Conservation (phyloP, 768 basidiomycete species). For the Strobilomyces dryophilus region DNA sequence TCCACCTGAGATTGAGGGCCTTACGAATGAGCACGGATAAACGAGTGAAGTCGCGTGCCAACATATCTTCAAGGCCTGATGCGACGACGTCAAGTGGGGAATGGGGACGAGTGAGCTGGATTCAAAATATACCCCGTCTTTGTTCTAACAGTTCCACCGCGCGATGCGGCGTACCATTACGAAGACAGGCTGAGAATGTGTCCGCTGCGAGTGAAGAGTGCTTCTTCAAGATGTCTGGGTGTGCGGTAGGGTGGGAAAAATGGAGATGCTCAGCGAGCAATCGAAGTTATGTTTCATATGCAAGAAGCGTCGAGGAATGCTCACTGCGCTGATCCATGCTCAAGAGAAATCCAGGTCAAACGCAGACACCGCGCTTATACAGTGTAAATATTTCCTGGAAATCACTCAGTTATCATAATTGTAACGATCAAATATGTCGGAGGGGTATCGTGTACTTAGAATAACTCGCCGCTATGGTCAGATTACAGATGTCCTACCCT, state of each 20-base stretch:
- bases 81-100: background rate
- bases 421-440: background rate
- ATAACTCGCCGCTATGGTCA: background rate
- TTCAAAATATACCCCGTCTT: background rate
- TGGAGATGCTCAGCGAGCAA: background rate
- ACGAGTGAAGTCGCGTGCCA: background rate
- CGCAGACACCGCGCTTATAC: background rate
- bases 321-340: background rate
- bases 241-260: background rate
- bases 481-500: too few relatives aligned
- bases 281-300: too few relatives aligned
- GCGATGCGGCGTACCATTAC: too few relatives aligned
- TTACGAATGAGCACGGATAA: background rate
- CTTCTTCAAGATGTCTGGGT: too few relatives aligned
- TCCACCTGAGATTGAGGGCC: too few relatives aligned
- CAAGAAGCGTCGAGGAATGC: background rate
- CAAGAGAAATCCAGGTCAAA: background rate
- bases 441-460: background rate
- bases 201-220: too few relatives aligned
- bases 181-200: too few relatives aligned
- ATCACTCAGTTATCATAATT: background rate
- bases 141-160: too few relatives aligned
- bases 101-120: background rate
- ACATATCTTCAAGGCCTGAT: background rate
- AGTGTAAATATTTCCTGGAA: background rate